Evolutionary conservation across 768 basidiomycete species (phyloP).

Genomic region (Lepiota brunneoincarnata): DNA sequence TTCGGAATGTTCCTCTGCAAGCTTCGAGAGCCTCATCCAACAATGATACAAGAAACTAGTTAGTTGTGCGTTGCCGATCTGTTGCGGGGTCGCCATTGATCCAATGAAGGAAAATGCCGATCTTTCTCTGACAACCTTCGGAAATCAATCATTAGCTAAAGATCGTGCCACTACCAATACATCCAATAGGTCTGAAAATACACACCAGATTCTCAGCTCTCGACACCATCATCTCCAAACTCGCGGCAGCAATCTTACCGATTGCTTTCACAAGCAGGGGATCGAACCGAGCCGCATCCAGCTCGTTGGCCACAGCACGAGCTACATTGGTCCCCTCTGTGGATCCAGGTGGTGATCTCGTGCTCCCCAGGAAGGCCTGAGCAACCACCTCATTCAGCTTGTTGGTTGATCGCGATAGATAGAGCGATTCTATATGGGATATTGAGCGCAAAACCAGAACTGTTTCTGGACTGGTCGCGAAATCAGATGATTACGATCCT

Average conservation of each 20-base stretch:
- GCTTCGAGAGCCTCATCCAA: slow-evolving; percentile 62
- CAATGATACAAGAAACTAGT: slow-evolving; percentile 80
- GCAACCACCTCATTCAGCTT: slow-evolving; percentile 82
- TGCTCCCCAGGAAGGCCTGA: slow-evolving; percentile 72
- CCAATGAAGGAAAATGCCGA: slow-evolving; percentile 74
- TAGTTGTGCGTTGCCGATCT: slow-evolving; percentile 72
- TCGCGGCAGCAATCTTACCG: slow-evolving; percentile 66
- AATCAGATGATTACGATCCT: background rate
- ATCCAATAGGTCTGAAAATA: background rate
- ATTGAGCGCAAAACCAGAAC: slow-evolving; percentile 83
- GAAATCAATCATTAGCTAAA: slow-evolving; percentile 3
- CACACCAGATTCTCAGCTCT: slow-evolving; percentile 71
- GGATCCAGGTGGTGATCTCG: slow-evolving; percentile 66
- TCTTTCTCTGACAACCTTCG: slow-evolving; percentile 73
- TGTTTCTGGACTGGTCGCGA: slow-evolving; percentile 75
- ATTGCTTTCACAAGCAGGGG: slow-evolving; percentile 80
- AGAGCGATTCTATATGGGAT: slow-evolving; percentile 82
- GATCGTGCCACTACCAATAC: background rate
- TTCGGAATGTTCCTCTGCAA: slow-evolving; percentile 66
- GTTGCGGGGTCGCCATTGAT: slow-evolving; percentile 75
- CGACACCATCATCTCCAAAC: slow-evolving; percentile 65
- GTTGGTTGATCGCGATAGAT: slow-evolving; percentile 79
- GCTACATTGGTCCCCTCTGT: slow-evolving; percentile 78
- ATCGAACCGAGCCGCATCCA: slow-evolving; percentile 92
- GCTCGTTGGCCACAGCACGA: slow-evolving; percentile 81